Conservation (phyloP, 2,329 filamentous ascomycete species). For the Epichloe sp. region DNA sequence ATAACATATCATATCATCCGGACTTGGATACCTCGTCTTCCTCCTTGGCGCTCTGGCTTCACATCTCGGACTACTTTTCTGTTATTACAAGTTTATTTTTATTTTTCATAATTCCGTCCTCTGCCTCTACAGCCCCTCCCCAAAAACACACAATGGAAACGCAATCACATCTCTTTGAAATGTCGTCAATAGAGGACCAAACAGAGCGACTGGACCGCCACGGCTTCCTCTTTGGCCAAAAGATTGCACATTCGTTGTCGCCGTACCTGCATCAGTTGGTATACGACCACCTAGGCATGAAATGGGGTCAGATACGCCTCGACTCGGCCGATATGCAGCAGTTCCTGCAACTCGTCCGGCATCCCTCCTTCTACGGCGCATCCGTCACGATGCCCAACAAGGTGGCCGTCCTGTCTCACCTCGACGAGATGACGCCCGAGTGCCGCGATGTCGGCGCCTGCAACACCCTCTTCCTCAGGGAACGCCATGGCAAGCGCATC, state of each 20-base stretch:
- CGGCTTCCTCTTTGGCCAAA: constrained; percentile 44
- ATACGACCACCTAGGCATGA: constrained; percentile 35
- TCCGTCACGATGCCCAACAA: constrained; percentile 77
- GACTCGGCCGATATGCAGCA: constrained; percentile 36
- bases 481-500: constrained; percentile 32
- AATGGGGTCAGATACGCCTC: constrained; percentile 38
- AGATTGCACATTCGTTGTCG: constrained; percentile 41
- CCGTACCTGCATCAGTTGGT: constrained; percentile 41
- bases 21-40: no score
- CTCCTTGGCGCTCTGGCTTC: neutral
- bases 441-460: constrained; percentile 62
- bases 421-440: constrained; percentile 62
- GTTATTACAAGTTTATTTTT: neutral
- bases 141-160: neutral
- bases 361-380: constrained; percentile 49
- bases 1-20: no score
- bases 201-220: constrained; percentile 26
- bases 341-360: constrained; percentile 38
- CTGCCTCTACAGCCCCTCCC: neutral
- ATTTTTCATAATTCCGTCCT: neutral
- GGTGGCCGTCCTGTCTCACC: constrained; percentile 57
- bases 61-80: no score
- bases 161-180: neutral
- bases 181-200: constrained; percentile 2
- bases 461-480: constrained; percentile 62